Percentiles rank a stretch among this genome's conserved stretches.
Conservation (phyloP, 805 yeast genomes). For the Kazachstania bromeliacearum region DNA sequence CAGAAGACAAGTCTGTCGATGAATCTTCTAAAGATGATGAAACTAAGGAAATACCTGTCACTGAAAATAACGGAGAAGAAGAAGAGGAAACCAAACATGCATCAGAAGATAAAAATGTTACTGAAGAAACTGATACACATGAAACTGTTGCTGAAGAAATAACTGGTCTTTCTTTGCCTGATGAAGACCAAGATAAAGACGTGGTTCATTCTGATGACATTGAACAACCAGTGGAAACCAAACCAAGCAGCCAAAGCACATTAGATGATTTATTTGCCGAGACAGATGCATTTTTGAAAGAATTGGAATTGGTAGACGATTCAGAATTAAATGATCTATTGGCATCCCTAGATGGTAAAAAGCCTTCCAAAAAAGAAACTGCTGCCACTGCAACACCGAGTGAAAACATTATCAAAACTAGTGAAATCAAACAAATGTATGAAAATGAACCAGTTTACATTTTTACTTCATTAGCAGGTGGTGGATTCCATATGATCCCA, state of each 20-base stretch:
- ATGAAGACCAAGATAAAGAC: slow-evolving; percentile 1
- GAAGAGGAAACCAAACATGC: neutral
- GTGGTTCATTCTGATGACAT: neutral
- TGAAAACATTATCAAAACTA: slow-evolving; percentile 6
- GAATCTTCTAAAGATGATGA: neutral
- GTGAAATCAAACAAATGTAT: slow-evolving; percentile 15
- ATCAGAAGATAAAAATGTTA: neutral
- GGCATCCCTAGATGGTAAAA: slow-evolving; percentile 8
- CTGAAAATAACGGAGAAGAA: neutral
- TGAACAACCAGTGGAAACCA: neutral
- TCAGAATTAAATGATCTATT: slow-evolving; percentile 15
- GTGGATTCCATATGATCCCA: slow-evolving; percentile 67
- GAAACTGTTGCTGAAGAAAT: neutral
- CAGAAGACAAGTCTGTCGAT: too few relatives aligned
- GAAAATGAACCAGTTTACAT: slow-evolving; percentile 59
- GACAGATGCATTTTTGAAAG: slow-evolving; percentile 26
- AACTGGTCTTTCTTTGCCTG: slow-evolving; percentile 2
- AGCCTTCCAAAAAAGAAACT: neutral
- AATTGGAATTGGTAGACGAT: slow-evolving; percentile 20
- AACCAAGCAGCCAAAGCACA: slow-evolving; percentile 1
- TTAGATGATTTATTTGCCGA: slow-evolving; percentile 20
- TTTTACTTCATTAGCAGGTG: slow-evolving; percentile 80
- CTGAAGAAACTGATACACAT: neutral
- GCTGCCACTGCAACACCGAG: neutral
- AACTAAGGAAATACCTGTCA: too few relatives aligned